Conservation (phyloP, 257 asterid species). For the Gentiana dahurica region DNA sequence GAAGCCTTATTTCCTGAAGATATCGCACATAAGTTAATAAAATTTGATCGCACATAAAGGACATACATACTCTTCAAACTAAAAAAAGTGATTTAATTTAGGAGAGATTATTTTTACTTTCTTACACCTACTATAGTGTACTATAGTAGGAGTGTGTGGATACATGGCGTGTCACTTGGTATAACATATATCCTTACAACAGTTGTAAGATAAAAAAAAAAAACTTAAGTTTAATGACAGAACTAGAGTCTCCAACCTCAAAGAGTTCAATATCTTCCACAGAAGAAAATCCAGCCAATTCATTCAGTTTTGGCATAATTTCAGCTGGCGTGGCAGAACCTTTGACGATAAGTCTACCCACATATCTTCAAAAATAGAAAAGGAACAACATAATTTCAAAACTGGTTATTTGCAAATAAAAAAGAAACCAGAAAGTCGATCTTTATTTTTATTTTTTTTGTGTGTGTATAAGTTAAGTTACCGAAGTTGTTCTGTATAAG, state of each 20-base stretch:
- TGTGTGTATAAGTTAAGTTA: slow-evolving; percentile 12
- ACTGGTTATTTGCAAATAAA: not conserved
- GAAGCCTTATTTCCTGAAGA: slow-evolving; percentile 75
- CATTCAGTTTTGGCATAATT: slow-evolving; percentile 54
- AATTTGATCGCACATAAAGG: not conserved
- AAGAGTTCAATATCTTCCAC: slow-evolving; percentile 85
- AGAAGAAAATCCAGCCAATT: slow-evolving; percentile 82
- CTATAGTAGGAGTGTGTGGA: too few species aligned
- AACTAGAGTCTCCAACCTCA: slow-evolving; percentile 50
- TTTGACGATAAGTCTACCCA: slow-evolving; percentile 79
- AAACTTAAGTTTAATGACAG: not conserved
- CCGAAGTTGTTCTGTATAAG: slow-evolving; percentile 90
- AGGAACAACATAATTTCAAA: slow-evolving; percentile 11
- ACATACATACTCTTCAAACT: too few species aligned
- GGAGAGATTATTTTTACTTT: too few species aligned
- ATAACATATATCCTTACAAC: too few species aligned
- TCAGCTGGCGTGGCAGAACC: slow-evolving; percentile 62
- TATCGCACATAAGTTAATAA: not conserved
- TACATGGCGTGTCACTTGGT: too few species aligned
- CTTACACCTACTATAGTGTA: too few species aligned
- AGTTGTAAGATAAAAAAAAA: too few species aligned
- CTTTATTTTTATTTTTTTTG: too few species aligned
- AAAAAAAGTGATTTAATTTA: too few species aligned
- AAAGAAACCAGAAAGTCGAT: not conserved
- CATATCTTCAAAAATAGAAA: slow-evolving; percentile 31